Conservation (phyloP, 768 basidiomycete species). For the Symmetrospora coprosmae region DNA sequence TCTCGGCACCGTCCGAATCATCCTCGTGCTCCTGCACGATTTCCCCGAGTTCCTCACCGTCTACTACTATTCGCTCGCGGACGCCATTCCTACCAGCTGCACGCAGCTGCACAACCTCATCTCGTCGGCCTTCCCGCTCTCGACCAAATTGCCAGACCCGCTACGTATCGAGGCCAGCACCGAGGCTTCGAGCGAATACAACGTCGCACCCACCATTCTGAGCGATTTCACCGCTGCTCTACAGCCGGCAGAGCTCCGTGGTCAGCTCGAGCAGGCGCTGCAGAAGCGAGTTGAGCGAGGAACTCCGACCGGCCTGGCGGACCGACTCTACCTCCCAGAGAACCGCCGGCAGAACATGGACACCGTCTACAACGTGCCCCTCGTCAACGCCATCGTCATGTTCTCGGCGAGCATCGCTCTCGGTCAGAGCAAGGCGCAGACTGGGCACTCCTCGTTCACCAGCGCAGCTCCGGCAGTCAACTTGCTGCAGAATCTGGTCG, state of each 20-base stretch:
- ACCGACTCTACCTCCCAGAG: conserved; percentile 44
- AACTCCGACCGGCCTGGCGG: conserved; percentile 25
- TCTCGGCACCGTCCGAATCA: conserved; percentile 72
- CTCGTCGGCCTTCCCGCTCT: conserved; percentile 73
- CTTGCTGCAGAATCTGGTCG: conserved; percentile 64
- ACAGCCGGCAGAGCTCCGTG: conserved; percentile 59
- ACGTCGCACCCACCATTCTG: conserved; percentile 73
- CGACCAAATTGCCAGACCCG: conserved; percentile 66
- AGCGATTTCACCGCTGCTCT: conserved; percentile 79
- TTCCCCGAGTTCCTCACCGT: conserved; percentile 79
- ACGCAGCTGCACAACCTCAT: conserved; percentile 94
- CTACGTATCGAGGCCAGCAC: conserved; percentile 40
- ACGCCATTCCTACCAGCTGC: conserved; percentile 80
- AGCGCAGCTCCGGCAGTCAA: conserved; percentile 69
- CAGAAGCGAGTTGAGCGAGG: conserved; percentile 39
- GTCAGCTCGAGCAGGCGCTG: conserved; percentile 69
- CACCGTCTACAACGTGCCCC: conserved; percentile 61
- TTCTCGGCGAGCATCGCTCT: conserved; percentile 89
- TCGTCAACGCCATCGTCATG: conserved; percentile 88
- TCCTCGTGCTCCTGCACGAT: conserved; percentile 91
- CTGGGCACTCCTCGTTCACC: conserved; percentile 66
- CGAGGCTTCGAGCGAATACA: conserved; percentile 60
- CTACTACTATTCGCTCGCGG: conserved; percentile 88
- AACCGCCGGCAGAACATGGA: conserved; percentile 39
- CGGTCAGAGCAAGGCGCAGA: conserved; percentile 71